Conservation (phyloP, 2,329 filamentous ascomycete genomes). For the Coniosporium tulheliwenetii region DNA sequence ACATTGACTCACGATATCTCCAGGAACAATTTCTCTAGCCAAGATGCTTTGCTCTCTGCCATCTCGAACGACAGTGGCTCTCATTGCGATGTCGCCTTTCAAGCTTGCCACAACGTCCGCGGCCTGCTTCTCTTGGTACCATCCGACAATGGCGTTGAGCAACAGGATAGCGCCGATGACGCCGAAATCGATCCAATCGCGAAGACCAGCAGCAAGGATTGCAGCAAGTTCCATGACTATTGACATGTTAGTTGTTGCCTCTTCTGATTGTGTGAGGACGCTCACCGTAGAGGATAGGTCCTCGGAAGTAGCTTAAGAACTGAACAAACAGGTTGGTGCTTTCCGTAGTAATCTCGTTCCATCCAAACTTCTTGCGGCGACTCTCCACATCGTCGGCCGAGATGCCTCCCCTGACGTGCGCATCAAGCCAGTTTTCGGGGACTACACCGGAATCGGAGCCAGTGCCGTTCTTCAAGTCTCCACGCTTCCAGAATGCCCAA, state of each 20-base stretch:
- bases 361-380: conserved; percentile 51
- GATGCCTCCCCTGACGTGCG: conserved; percentile 52
- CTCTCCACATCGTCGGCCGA: conserved; percentile 41
- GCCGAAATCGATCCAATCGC: conserved; percentile 64
- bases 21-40: conserved; percentile 58
- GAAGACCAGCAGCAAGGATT: conserved; percentile 55
- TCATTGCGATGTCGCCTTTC: conserved; percentile 69
- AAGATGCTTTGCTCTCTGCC: conserved; percentile 53
- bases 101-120: conserved; percentile 59
- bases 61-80: conserved; percentile 50
- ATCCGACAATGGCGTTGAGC: conserved; percentile 63
- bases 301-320: conserved; percentile 61
- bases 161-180: conserved; percentile 62
- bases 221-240: conserved; percentile 65
- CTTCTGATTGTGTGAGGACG: conserved; percentile 6
- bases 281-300: conserved; percentile 63
- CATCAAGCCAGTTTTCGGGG: conserved; percentile 53
- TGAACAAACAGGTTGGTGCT: conserved; percentile 63
- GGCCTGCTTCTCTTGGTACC: conserved; percentile 70
- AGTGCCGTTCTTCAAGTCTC: conserved; percentile 13
- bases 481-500: conserved; percentile 34
- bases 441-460: conserved; percentile 23
- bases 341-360: conserved; percentile 57
- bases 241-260: conserved; percentile 4
- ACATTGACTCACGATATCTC: conserved; percentile 48